Base-by-base conservation (phyloP, 768 basidiomycete genomes). In the Podaxis sp. region DNA sequence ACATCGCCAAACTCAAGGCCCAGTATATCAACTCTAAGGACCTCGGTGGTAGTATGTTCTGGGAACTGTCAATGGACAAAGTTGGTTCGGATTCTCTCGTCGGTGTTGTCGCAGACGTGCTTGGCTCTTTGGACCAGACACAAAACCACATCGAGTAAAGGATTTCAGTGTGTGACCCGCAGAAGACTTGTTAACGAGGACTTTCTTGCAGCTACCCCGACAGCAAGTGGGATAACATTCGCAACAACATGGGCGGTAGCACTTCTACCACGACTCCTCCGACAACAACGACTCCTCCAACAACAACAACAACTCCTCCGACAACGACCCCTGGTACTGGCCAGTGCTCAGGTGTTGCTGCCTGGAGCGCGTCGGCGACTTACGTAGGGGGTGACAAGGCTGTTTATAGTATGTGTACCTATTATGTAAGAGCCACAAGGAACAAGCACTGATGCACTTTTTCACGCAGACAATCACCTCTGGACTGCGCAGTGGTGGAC, bases 31-130 rank as follows among this genome's bases (percentile, higher is more conserved):
- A 76, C 44, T 69, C 77, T 3, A 80, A 85, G 13, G 79, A 81
- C 4, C 77, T 93, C 65, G 88, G 76, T 9, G 88, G 87, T 2
- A 82, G 84, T 54, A 88, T 90, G 88, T 89, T 85, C 74, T 90
- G 89, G 88, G 87, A 87, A 80, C 76, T 87, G 5, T 87, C 83
- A 13, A 82, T 79, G 3, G 87, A 89, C 69, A 86, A 84, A 68
- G 74, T 75, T 27, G 86, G 83, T 23, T 61, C 79, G 0, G 74
- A 76, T n/a, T 88, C 87, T 4, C 79, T 90, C 21, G 82, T 90
- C 9, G 72, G 73, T 18, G 80, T 79, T 9, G 77, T 78, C 27
- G 79, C 75, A 1, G 65, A 66, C 57, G 74, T 77, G 14, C 74
- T 87, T 25, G 84, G 86, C 1, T 59, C 68, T 27, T 77, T 90